Evolutionary conservation across 176 grass and related monocot genomes (phyloP), one percentile per base, ranked within the genome.

Genomic region (Chrysopogon serrulatus): DNA sequence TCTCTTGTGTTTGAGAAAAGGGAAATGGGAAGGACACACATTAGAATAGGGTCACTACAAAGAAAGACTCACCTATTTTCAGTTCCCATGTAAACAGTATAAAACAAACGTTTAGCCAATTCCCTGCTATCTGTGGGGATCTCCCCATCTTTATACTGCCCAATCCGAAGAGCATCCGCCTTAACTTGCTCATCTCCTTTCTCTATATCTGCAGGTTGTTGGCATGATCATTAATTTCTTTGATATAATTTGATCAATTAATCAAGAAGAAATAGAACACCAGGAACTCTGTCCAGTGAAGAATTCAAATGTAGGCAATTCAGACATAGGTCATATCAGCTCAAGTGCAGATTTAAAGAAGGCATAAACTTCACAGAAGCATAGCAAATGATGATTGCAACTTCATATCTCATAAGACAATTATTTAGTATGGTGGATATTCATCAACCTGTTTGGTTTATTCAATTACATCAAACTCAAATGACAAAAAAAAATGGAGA

Each of bases 121-220:
- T 98, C 93, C 88, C 65, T 83, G 79, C 92, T 93, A 74, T 93
- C 88, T 62, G 68, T 88, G 57, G 93, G 96, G 42, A 92, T 75
- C 85, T 95, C 96, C 24, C 96, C 93, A 71, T 92, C 89, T 83
- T 87, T 98, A 45, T 98, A 98, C 32, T 95, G 92, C 33, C 96
- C 93, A 86, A 95, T 95, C 36, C 96, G 78, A 19, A 93, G n/a
- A 60, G 91, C 93, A 90, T 98, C 96, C 10, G 68, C 77, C 79
- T 93, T 93, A 83, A 98, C 96, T 86, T 98, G 93, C 37, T 95
- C 96, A 74, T 98, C 93, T 74, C 96, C 96, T 88, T 95, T 83
- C 73, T 95, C 68, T 85, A 98, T 98, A 95, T 95, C 96, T 98
- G 91, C 80, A 90, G 40, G 82, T 65, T 66, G 53, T 36, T 39